Percentiles rank a stretch among this genome's conserved stretches.
Evolutionary conservation across 2,329 filamentous ascomycete species (phyloP).

Genomic region (Alternaria dauci): DNA sequence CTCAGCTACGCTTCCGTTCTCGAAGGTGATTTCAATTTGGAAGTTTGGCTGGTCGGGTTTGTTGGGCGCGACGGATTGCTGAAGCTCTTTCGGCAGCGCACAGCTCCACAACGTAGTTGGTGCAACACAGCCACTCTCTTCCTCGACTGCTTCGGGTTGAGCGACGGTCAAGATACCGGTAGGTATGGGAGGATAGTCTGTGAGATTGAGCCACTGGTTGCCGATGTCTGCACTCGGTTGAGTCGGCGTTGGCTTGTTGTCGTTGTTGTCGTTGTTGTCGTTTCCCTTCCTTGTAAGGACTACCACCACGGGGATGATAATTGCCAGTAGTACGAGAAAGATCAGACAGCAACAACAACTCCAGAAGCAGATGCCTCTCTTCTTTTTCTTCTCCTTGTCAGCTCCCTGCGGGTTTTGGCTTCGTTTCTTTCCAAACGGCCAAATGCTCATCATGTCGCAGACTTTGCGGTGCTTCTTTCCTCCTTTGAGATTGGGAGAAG

Average conservation of each 20-base stretch:
- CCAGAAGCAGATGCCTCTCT: slow-evolving; percentile 44
- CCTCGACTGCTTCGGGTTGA: slow-evolving; percentile 71
- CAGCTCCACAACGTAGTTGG: slow-evolving; percentile 87
- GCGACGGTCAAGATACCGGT: slow-evolving; percentile 83
- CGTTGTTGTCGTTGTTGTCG: slow-evolving; percentile 37
- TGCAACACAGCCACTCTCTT: slow-evolving; percentile 74
- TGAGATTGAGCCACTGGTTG: slow-evolving; percentile 77
- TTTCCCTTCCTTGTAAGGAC: slow-evolving; percentile 46
- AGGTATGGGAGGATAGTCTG: slow-evolving; percentile 84
- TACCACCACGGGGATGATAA: slow-evolving; percentile 52
- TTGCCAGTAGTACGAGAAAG: slow-evolving; percentile 46
- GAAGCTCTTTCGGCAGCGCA: slow-evolving; percentile 79
- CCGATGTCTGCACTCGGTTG: slow-evolving; percentile 26
- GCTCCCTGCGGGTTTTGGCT: slow-evolving; percentile 22
- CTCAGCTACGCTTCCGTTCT: slow-evolving; percentile 58
- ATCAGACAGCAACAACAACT: slow-evolving; percentile 50
- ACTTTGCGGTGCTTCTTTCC: slow-evolving; percentile 46
- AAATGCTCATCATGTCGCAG: slow-evolving; percentile 33
- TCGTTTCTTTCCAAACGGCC: slow-evolving; percentile 34
- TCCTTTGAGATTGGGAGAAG: slow-evolving; percentile 34
- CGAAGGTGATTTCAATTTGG: slow-evolving; percentile 74
- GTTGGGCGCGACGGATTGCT: slow-evolving; percentile 69
- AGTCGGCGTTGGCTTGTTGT: slow-evolving; percentile 40
- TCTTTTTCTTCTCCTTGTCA: slow-evolving; percentile 42
- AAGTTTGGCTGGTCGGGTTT: slow-evolving; percentile 77